Conservation (phyloP, 805 yeast genomes). For the Yarrowia sp. region DNA sequence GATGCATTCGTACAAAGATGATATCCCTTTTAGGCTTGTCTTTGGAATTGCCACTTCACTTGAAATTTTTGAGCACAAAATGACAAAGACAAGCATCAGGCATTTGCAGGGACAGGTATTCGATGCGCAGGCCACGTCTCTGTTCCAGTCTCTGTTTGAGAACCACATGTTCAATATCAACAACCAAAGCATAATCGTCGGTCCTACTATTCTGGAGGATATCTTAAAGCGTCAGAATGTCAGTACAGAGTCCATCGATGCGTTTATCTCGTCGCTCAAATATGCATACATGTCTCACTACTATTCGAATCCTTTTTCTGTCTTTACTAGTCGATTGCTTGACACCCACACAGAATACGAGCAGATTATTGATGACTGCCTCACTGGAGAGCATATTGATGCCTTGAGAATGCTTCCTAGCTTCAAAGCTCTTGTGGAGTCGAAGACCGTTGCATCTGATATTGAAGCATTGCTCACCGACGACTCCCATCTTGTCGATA, state of each 20-base stretch:
- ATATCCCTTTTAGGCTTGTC: conserved; percentile 39
- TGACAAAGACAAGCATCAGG: conserved; percentile 36
- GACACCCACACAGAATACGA: not conserved
- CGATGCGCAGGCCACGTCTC: conserved; percentile 33
- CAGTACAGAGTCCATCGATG: conserved; percentile 33
- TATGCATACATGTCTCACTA: conserved; percentile 41
- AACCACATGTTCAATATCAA: conserved; percentile 29
- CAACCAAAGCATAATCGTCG: conserved; percentile 29
- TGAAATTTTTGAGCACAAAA: conserved; percentile 39
- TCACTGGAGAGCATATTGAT: conserved; percentile 30
- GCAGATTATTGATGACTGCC: not conserved
- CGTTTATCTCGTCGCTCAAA: conserved; percentile 34
- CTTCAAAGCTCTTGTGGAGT: conserved; percentile 36
- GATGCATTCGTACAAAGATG: conserved; percentile 38
- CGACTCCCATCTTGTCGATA: conserved; percentile 20
- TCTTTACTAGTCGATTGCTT: conserved; percentile 25
- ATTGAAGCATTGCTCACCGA: conserved; percentile 28
- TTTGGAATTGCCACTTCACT: conserved; percentile 41
- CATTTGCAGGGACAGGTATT: conserved; percentile 35
- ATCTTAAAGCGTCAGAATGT: conserved; percentile 31
- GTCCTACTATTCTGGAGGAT: conserved; percentile 33
- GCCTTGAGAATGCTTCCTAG: conserved; percentile 43
- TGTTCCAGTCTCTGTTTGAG: conserved; percentile 29
- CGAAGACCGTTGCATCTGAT: conserved; percentile 32
- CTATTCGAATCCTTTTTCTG: conserved; percentile 41